phyloP scores from a whole-genome alignment of 164 flowering plant species.

The Pachysandra terminalis region DNA sequence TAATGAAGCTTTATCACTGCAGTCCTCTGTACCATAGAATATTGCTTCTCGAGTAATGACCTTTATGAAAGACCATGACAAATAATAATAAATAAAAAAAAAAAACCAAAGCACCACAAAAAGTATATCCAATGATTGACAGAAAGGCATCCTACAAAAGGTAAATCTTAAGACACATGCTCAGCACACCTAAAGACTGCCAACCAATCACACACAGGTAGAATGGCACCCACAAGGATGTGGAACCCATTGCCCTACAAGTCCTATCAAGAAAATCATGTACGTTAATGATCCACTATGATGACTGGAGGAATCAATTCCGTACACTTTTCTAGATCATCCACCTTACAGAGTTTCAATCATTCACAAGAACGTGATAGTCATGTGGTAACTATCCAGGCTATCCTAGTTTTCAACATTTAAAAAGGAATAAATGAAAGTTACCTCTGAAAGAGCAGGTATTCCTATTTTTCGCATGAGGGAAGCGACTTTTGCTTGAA shows the following conservation, averaged over 20 bases:
- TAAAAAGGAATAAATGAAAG: background rate
- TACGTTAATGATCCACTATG: background rate
- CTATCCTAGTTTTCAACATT: no score
- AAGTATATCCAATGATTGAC: no score
- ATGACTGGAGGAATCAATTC: background rate
- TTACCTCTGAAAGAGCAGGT: conserved; percentile 83
- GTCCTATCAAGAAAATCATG: background rate
- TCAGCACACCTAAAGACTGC: background rate
- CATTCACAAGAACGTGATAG: background rate
- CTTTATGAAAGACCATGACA: conserved; percentile 32
- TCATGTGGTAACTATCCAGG: background rate
- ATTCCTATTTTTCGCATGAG: conserved; percentile 59
- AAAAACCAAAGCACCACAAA: conserved; percentile 5
- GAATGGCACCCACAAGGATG: background rate
- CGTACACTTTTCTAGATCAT: background rate
- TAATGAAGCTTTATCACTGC: conserved; percentile 43
- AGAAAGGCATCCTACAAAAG: background rate
- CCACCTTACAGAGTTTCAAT: background rate
- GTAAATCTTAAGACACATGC: background rate
- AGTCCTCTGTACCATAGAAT: conserved; percentile 47
- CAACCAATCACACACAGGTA: background rate
- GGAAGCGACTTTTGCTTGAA: conserved; percentile 35
- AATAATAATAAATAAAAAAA: background rate
- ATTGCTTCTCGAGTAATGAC: conserved; percentile 78
- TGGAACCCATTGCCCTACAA: background rate